Base-by-base conservation (phyloP, 2,329 filamentous ascomycete species). In the Venturia asperata region DNA sequence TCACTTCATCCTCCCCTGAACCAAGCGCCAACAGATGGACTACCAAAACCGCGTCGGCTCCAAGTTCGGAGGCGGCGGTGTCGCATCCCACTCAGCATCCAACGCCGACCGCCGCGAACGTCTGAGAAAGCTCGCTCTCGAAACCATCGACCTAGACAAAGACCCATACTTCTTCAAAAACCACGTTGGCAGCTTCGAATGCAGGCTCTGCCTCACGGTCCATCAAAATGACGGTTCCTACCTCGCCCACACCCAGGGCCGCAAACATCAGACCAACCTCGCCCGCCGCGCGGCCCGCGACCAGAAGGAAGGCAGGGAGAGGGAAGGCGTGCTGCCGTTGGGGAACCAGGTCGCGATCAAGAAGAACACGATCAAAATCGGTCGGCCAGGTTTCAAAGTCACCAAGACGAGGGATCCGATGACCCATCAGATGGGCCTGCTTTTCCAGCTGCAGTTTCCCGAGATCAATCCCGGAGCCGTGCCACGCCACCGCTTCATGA, bases 111-210 rank as follows among this genome's bases (percentile, higher is more conserved):
- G 94, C 67, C 91, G 94, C 75, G 94, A 99, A 78, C 92, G 94
- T 68, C 88, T 99, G 47, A 92, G 93, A 77, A 97, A 97, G 81
- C 92, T 99, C 74, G 94, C 94, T 66, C 90, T 99, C 74, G 94
- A 99, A 80, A 95, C 92, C 65, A 99, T 99, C 82, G 93, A 97
- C 81, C 90, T 97, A 68, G 94, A 97, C 80, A 97, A 97, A 80
- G 94, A 99, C 80, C 94, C 94, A 0, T 99, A 97, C 85, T 97
- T 97, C 82, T 99, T 99, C 87, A 96, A 96, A 78, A 99, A 99
- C 82, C 93, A 99, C 78, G 91, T 97, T 72, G 94, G 94, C 74
- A 94, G 89, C 73, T 99, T 97, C 78, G 94, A 99, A 78, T 99
- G 94, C 77, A 90, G 94, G 39, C 88, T 99, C 49, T 99, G 94